Percentiles rank a stretch among this genome's conserved stretches.
Conservation (phyloP, 208 protist genomes). For the Porcisia deanei region DNA sequence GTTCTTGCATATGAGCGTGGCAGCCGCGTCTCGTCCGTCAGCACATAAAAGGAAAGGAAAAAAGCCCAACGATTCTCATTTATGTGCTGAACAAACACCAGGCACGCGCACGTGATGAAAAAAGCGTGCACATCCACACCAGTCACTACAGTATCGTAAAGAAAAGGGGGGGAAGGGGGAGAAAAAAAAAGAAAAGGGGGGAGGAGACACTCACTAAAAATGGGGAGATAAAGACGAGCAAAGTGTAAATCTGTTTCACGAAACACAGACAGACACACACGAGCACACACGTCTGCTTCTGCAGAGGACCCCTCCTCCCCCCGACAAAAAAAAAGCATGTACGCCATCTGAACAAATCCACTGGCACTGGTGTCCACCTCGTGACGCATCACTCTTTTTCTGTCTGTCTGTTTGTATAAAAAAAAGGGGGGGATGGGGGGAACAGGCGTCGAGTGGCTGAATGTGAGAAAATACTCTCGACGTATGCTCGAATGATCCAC, state of each 20-base stretch:
- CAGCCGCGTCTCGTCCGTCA: neutral
- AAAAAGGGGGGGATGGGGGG: too few species aligned
- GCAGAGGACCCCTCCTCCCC: neutral
- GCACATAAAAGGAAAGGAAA: neutral
- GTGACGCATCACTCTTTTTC: too few species aligned
- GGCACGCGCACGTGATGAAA: neutral
- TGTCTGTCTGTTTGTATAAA: too few species aligned
- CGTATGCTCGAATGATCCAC: too few species aligned
- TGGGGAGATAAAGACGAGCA: too few species aligned
- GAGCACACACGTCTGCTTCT: neutral
- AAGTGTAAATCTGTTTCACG: neutral
- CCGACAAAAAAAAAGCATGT: neutral
- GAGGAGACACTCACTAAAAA: too few species aligned
- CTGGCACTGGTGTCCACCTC: neutral
- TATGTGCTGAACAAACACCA: neutral
- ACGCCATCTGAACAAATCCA: neutral
- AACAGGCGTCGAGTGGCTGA: too few species aligned
- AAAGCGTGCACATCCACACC: neutral
- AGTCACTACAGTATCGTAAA: neutral
- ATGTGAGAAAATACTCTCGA: too few species aligned
- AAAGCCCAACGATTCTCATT: neutral
- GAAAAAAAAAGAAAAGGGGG: neutral
- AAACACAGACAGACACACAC: neutral
- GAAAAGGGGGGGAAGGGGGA: constrained; percentile 5
- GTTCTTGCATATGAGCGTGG: neutral